Evolutionary conservation across 2,329 filamentous ascomycete species (phyloP), one percentile per base, ranked within the genome.

Genomic region (Macroventuria anomochaeta): DNA sequence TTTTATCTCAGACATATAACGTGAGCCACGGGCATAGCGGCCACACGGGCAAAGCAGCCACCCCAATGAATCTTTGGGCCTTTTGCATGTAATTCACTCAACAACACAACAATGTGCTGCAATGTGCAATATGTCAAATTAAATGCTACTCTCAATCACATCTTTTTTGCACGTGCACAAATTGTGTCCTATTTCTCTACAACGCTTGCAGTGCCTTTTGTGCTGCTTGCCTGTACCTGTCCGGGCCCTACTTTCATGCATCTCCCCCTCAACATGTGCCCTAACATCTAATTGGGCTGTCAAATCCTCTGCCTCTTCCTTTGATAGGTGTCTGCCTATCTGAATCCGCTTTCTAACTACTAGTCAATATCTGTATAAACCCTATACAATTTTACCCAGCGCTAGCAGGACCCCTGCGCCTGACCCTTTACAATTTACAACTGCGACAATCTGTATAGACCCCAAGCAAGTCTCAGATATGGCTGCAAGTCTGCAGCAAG

Each of bases 41-140:
- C n/a, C n/a, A n/a, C n/a, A n/a, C n/a, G n/a, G n/a, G n/a, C n/a
- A n/a, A n/a, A n/a, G n/a, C n/a, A n/a, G n/a, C 15, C 34, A 7
- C 34, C 7, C 34, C 18, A 23, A 38, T 17, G 21, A 38, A 17
- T 17, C 18, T 3, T 38, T 38, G 18, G 34, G 18, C n/a, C n/a
- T n/a, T n/a, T n/a, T n/a, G n/a, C n/a, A n/a, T 28, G 41, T 31
- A 44, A 25, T 17, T 17, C n/a, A 15, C 7, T 17, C 18, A 42
- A 42, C 15, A 42, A n/a, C 17, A 42, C 39, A 42, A 42, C 39
- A 17, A 17, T 42, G 26, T 42, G 32, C 39, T 32, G 5, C 32
- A 42, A 26, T 26, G 21, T 32, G 21, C 17, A 42, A 26, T 42
- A 42, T 8, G 32, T 2, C 31, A 3, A 13, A 13, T 42, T 32